Conservation (phyloP, 352 stramenopile species). For the Globisporangium acanthophoron region DNA sequence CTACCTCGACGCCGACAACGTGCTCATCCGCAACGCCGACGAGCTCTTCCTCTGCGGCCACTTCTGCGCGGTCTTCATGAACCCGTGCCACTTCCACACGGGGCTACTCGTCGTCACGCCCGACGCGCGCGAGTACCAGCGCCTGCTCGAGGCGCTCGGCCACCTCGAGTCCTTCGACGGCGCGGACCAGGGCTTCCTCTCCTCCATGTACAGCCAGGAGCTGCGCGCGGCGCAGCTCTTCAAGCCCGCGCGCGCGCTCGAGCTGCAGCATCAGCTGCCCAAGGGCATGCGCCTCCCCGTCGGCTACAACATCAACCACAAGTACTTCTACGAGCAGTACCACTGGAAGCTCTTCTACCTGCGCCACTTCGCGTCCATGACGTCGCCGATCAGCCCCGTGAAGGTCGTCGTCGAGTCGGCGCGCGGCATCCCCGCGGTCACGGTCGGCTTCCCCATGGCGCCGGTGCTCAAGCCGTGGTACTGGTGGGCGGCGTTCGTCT, state of each 20-base stretch:
- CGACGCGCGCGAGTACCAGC: slow-evolving; percentile 58
- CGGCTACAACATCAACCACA: slow-evolving; percentile 90
- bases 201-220: slow-evolving; percentile 82
- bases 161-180: slow-evolving; percentile 71
- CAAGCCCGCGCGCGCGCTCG: slow-evolving; percentile 31
- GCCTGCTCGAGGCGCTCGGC: slow-evolving; percentile 55
- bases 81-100: slow-evolving; percentile 89
- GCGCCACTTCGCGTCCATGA: slow-evolving; percentile 83
- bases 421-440: slow-evolving; percentile 67
- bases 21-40: slow-evolving; percentile 85
- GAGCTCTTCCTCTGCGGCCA: slow-evolving; percentile 84
- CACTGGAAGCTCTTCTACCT: slow-evolving; percentile 87
- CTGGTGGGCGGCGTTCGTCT: slow-evolving; percentile 79
- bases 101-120: slow-evolving; percentile 81
- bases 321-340: slow-evolving; percentile 88
- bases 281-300: slow-evolving; percentile 79
- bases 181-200: slow-evolving; percentile 84
- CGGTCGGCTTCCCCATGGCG: slow-evolving; percentile 83
- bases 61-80: slow-evolving; percentile 90
- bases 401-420: slow-evolving; percentile 84
- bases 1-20: slow-evolving; percentile 89
- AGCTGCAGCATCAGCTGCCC: slow-evolving; percentile 24
- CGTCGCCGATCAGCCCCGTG: slow-evolving; percentile 77
- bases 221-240: slow-evolving; percentile 72
- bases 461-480: slow-evolving; percentile 87